phyloP scores from a whole-genome alignment of 176 grass and related monocot species.

The Oryza glaberrima region DNA sequence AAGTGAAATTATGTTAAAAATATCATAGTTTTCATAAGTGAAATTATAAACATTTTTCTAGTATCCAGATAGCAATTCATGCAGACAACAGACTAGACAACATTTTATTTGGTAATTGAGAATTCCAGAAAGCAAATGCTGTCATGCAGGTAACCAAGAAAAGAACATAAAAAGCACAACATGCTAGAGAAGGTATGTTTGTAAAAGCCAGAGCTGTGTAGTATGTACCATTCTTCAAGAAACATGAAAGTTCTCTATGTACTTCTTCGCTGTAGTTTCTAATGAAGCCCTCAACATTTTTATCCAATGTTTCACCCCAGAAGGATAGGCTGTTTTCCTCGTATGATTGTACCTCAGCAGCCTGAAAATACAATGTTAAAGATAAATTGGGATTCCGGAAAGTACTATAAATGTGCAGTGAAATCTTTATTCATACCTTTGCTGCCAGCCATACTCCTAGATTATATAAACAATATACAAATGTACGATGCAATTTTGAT shows the following conservation, averaged over 20 bases:
- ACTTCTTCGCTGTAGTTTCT: slow-evolving; percentile 60
- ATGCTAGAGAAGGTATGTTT: not conserved
- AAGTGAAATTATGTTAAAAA: not conserved
- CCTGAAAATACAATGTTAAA: slow-evolving; percentile 52
- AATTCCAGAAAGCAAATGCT: not conserved
- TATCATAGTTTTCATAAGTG: no score
- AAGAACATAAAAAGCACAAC: not conserved
- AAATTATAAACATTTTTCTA: not conserved
- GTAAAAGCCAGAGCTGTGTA: not conserved
- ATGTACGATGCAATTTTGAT: slow-evolving; percentile 39
- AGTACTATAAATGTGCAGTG: slow-evolving; percentile 25
- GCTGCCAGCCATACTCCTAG: slow-evolving; percentile 69
- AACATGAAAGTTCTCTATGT: slow-evolving; percentile 46
- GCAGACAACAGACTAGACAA: not conserved
- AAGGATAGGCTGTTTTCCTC: slow-evolving; percentile 55
- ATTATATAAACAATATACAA: slow-evolving; percentile 60
- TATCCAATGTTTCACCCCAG: slow-evolving; percentile 61
- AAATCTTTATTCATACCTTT: slow-evolving; percentile 47
- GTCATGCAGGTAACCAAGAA: not conserved
- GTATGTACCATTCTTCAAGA: slow-evolving; percentile 40
- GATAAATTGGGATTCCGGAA: slow-evolving; percentile 16
- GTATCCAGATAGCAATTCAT: not conserved
- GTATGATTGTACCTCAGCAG: slow-evolving; percentile 61
- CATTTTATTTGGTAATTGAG: not conserved
- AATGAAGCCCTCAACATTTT: slow-evolving; percentile 46